phyloP scores from a whole-genome alignment of 345 rosid species.

The Chamaenerion angustifolium region DNA sequence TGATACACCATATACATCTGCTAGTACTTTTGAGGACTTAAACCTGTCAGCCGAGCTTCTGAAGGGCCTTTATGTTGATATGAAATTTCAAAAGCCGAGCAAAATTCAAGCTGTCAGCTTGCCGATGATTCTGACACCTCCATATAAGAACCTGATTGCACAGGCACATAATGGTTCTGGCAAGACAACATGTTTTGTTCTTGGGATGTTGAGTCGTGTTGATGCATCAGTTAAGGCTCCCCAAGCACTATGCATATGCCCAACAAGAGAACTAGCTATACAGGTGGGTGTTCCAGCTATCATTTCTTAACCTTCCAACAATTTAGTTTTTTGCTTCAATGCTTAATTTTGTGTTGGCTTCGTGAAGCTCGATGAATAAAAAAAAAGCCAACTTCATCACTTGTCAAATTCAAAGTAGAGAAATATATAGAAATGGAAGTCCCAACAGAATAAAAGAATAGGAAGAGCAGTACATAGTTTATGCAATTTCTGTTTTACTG shows the following conservation, averaged over 20 bases:
- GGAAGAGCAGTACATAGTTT: no score
- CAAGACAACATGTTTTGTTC: conserved; percentile 91
- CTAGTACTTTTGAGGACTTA: conserved; percentile 68
- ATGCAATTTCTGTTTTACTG: neutral
- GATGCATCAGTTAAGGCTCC: conserved; percentile 42
- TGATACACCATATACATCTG: conserved; percentile 77
- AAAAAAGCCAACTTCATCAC: no score
- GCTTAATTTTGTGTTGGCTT: no score
- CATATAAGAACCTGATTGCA: conserved; percentile 68
- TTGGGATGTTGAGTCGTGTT: conserved; percentile 87
- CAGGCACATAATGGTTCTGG: conserved; percentile 98
- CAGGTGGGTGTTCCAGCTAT: conserved; percentile 36
- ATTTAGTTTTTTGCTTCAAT: no score
- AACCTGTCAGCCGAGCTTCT: conserved; percentile 59
- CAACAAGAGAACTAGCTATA: conserved; percentile 82
- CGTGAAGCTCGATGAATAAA: no score
- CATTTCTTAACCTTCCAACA: no score
- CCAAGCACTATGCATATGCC: conserved; percentile 93
- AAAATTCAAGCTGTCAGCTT: conserved; percentile 86
- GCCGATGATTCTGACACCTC: conserved; percentile 91
- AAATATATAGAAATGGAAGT: neutral
- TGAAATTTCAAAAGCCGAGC: conserved; percentile 90
- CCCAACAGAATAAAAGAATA: no score
- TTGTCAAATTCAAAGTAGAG: neutral
- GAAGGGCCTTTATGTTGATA: conserved; percentile 82